Evolutionary conservation across 495 filamentous ascomycete species (phyloP).

Genomic region (Podospora tetraspora): DNA sequence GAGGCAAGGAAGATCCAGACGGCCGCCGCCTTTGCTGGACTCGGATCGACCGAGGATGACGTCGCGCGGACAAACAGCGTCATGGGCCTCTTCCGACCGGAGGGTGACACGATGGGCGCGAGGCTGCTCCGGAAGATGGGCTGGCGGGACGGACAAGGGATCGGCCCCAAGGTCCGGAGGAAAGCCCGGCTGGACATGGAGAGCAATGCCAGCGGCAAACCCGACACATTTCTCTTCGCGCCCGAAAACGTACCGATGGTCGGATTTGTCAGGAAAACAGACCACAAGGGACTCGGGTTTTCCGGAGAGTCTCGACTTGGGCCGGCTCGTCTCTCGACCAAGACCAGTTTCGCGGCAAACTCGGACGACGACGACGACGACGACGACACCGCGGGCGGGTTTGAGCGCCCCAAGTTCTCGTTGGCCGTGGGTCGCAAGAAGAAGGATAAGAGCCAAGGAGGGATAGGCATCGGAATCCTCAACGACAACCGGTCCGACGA

Average conservation of each 20-base stretch:
- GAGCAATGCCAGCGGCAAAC: conserved; percentile 34
- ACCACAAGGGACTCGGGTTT: conserved; percentile 79
- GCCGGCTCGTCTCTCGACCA: conserved; percentile 15
- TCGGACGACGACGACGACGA: conserved; percentile 46
- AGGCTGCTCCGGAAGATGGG: conserved; percentile 91
- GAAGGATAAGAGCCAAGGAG: conserved; percentile 52
- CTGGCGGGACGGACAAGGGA: conserved; percentile 89
- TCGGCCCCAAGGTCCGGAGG: conserved; percentile 83
- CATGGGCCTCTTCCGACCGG: conserved; percentile 67
- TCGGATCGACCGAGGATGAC: conserved; percentile 64
- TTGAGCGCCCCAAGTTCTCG: conserved; percentile 29
- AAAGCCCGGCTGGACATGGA: conserved; percentile 62
- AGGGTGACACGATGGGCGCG: conserved; percentile 83
- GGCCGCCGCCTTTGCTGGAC: conserved; percentile 62
- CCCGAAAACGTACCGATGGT: conserved; percentile 78
- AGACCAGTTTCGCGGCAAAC: conserved; percentile 16
- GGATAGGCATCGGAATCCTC: conserved; percentile 82
- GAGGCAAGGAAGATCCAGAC: conserved; percentile 72
- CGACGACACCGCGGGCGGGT: conserved; percentile 37
- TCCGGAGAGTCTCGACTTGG: conserved; percentile 58
- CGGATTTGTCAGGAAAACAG: conserved; percentile 65
- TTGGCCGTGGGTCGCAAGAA: conserved; percentile 28
- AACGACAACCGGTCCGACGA: conserved; percentile 98
- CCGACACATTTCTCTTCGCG: conserved; percentile 75
- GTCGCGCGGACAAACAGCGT: conserved; percentile 49